phyloP scores from a whole-genome alignment of 768 basidiomycete species.

The Sistotremastrum niveocremeum region DNA sequence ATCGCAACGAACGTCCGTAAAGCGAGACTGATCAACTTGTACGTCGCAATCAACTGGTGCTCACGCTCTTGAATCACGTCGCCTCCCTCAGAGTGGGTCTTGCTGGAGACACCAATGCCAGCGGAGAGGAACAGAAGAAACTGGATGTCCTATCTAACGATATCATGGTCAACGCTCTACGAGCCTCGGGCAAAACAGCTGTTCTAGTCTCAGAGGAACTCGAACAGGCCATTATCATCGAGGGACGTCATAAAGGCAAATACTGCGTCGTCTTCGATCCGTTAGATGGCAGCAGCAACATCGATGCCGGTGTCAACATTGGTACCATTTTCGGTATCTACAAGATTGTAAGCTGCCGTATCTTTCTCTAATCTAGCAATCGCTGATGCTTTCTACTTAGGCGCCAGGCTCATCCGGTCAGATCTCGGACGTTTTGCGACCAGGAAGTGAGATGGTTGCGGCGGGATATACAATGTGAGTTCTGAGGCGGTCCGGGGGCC shows the following conservation, averaged over 20 bases:
- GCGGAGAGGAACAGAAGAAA: slow-evolving; percentile 99
- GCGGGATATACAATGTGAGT: slow-evolving; percentile 93
- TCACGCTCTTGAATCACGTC: neutral
- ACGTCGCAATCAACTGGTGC: slow-evolving; percentile 18
- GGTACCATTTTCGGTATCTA: slow-evolving; percentile 98
- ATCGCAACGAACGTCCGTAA: slow-evolving; percentile 97
- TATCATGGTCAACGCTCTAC: slow-evolving; percentile 96
- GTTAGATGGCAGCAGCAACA: slow-evolving; percentile 90
- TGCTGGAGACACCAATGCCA: slow-evolving; percentile 92
- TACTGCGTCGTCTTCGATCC: slow-evolving; percentile 99
- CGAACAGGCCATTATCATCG: slow-evolving; percentile 85
- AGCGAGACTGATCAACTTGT: slow-evolving; percentile 96
- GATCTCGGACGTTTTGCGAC: slow-evolving; percentile 78
- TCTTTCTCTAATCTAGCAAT: neutral
- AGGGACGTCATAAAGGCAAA: slow-evolving; percentile 62
- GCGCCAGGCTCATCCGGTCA: slow-evolving; percentile 64
- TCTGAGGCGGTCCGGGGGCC: neutral
- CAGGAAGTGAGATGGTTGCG: slow-evolving; percentile 94
- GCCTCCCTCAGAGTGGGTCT: slow-evolving; percentile 66
- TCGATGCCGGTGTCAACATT: slow-evolving; percentile 97
- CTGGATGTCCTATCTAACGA: slow-evolving; percentile 95
- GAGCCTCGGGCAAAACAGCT: slow-evolving; percentile 91
- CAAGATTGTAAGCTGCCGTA: slow-evolving; percentile 49
- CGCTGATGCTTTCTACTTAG: slow-evolving; percentile 25
- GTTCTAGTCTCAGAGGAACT: slow-evolving; percentile 96